Conservation (phyloP, 768 basidiomycete species). For the Trametopsis cervina region DNA sequence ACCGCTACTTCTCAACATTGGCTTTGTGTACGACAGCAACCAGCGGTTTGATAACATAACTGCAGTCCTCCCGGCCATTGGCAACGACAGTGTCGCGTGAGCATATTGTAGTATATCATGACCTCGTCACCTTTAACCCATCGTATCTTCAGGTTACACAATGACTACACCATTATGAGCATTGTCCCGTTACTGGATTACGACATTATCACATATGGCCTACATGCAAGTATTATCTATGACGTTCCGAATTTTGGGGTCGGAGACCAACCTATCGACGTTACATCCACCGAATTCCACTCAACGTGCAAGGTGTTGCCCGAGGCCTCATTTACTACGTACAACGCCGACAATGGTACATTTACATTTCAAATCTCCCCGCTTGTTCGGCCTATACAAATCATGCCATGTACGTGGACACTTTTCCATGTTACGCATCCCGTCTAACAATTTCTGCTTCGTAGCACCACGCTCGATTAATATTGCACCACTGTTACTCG, state of each 20-base stretch:
- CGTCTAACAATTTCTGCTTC: no score
- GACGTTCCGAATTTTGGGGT: constrained; percentile 2
- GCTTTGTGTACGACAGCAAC: neutral
- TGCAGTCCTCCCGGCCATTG: neutral
- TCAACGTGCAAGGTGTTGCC: no score
- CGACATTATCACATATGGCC: neutral
- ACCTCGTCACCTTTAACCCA: no score
- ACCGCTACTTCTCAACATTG: neutral
- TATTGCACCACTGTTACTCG: neutral
- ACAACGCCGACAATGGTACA: neutral
- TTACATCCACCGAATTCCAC: no score
- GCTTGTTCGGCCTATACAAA: neutral
- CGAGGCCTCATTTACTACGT: no score
- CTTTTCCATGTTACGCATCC: neutral
- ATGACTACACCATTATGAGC: neutral
- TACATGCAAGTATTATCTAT: neutral
- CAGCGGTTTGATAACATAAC: neutral
- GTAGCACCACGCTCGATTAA: neutral
- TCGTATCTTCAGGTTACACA: neutral
- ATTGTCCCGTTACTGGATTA: neutral
- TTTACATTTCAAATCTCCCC: neutral
- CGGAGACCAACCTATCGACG: neutral
- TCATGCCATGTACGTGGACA: neutral
- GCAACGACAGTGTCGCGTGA: neutral
- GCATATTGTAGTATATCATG: neutral